Evolutionary conservation across 495 filamentous ascomycete genomes (phyloP).

Genomic region (Margaritispora aquatica): DNA sequence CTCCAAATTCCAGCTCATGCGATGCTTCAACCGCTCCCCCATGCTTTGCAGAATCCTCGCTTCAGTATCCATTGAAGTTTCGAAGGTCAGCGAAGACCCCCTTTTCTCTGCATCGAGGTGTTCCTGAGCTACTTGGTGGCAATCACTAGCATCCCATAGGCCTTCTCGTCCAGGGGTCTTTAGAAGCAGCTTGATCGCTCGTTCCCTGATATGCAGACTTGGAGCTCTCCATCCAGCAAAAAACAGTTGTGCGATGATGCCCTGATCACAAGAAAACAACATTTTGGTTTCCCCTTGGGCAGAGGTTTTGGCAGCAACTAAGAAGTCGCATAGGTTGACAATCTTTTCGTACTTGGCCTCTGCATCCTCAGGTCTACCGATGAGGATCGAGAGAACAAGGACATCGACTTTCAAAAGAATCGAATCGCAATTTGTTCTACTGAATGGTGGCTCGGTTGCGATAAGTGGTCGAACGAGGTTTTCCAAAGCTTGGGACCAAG

Average conservation of each 20-base stretch:
- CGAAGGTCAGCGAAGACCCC: not conserved
- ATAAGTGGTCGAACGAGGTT: not conserved
- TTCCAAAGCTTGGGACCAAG: constrained; percentile 11
- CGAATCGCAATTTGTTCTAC: not conserved
- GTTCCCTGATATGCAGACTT: constrained; percentile 31
- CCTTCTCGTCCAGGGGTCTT: constrained; percentile 37
- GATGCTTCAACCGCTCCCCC: not conserved
- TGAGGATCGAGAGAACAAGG: constrained; percentile 1
- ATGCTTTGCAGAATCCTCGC: not conserved
- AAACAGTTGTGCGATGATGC: constrained; percentile 24
- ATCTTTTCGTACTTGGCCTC: constrained; percentile 9
- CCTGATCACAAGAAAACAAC: constrained; percentile 6
- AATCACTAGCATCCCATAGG: constrained; percentile 29
- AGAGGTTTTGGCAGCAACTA: not conserved
- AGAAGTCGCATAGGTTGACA: constrained; percentile 4
- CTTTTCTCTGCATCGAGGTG: not conserved
- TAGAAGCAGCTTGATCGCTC: constrained; percentile 32
- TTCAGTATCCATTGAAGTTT: not conserved
- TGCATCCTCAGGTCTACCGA: not conserved
- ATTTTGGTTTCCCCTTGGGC: not conserved
- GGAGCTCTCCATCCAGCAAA: constrained; percentile 33
- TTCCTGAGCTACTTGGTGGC: not conserved
- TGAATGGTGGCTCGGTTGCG: not conserved
- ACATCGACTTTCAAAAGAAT: constrained; percentile 7
- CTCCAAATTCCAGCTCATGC: not conserved